Evolutionary conservation across 768 basidiomycete genomes (phyloP), one percentile per base, ranked within the genome.

Genomic region (Lyophyllum atratum): DNA sequence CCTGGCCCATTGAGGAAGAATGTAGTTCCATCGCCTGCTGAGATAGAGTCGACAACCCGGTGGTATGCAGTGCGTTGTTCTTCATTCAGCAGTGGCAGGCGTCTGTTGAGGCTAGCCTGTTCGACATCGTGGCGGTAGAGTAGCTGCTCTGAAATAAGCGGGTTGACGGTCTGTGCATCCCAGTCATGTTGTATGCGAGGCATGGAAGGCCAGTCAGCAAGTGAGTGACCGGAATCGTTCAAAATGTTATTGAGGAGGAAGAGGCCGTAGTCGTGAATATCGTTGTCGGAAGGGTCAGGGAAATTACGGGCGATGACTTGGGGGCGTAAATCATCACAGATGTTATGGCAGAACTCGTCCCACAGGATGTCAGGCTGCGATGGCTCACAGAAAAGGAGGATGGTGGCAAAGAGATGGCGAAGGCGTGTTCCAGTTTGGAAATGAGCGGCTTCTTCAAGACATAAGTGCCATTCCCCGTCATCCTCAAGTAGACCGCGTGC

Each of bases 1-100:
- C 75, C 80, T 31, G 76, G 66, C 4, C 80, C 74, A 70, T 79
- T 59, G 15, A 81, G 58, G 55, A 80, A 82, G 66, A 80, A 76
- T 9, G 34, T 26, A 43, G 61, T 31, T 7, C 66, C 65, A 1
- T 24, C 6, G 5, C 64, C 37, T 22, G 60, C 22, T 3, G 57
- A 40, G 3, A 73, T 72, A 33, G 74, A 63, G 1, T 63, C 15
- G 1, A 69, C 49, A 26, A 79, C 69, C 0, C 21, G 28, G 42
- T 75, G 49, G 63, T 67, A 76, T 1, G 71, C 70, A 25, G 3
- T 8, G 9, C 48, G 51, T 52, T 78, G 77, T 9, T 72, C 73
- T 4, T 5, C 10, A 68, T 77, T 79, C 8, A 77, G 54, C 19
- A 25, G 49, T 12, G 24, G 19, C 4, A 57, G 45, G 9, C 58